Evolutionary conservation across 2,329 filamentous ascomycete species (phyloP), one percentile per base, ranked within the genome.

Genomic region (Zasmidium cellare): DNA sequence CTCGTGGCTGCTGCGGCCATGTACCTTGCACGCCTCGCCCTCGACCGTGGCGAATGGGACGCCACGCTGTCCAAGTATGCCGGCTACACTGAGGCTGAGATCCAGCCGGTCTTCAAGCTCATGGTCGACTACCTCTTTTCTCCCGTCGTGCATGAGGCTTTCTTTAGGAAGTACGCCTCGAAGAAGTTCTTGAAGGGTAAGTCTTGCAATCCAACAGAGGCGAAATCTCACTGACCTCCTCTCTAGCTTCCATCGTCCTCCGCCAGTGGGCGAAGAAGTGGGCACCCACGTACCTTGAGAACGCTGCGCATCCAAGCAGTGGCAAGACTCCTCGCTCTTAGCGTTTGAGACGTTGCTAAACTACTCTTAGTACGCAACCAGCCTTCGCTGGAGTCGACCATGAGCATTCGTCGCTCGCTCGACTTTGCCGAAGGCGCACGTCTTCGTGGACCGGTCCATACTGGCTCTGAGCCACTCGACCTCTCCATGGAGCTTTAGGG

Each of bases 81-180:
- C 53, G 94, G 94, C 56, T 99, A 97, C 76, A 88, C 84, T 2
- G 93, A 97, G 75, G 87, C 93, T 48, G 91, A 99, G 76, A 92
- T 99, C 67, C 85, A 93, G 74, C 93, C 93, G 11, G 90, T 97
- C 44, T 91, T 96, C 71, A 84, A 89, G 69, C 83, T 97, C 60
- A 97, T 99, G 92, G 87, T 99, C 61, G 92, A 99, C 75, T 99
- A 99, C 74, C 87, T 99, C 41, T 89, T 90, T 58, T 87, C 90
- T 12, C 94, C 93, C 23, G 90, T 97, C 54, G 85, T 88, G 46
- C 94, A 99, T 72, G 93, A 97, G 74, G 96, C 94, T 38, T 97
- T 99, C 82, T 97, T 97, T 84, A 96, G 96, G 85, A 99, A 99
- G 78, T 99, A 99, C 75, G 94, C 94, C 56, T 96, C 91, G 85